Conservation (phyloP, 805 yeast species). For the Candida jianshihensis region DNA sequence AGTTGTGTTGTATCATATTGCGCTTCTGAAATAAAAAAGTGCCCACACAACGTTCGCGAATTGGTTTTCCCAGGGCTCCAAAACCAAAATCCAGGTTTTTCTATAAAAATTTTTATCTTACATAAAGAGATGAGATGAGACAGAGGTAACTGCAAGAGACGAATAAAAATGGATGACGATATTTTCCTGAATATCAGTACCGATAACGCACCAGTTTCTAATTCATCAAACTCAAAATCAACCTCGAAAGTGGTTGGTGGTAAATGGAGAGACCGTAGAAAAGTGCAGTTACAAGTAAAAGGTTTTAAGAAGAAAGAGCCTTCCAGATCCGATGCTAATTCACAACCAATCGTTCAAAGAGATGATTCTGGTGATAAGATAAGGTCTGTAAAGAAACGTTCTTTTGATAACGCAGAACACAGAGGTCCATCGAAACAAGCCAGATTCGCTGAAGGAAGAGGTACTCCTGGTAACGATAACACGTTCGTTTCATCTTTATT, state of each 20-base stretch:
- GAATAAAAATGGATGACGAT: conserved; percentile 48
- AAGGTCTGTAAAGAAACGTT: not conserved
- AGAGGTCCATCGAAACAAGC: conserved; percentile 29
- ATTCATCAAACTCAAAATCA: conserved; percentile 12
- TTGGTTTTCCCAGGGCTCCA: too few species aligned
- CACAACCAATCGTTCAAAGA: conserved; percentile 3
- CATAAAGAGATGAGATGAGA: not conserved
- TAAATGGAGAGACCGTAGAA: conserved; percentile 75
- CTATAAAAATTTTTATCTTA: too few species aligned
- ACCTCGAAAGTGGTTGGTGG: conserved; percentile 57
- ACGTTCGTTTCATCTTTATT: conserved; percentile 84
- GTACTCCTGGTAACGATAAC: conserved; percentile 45
- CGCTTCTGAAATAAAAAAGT: too few species aligned
- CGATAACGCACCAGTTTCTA: conserved; percentile 23
- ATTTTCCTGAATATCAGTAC: conserved; percentile 67
- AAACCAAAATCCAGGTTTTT: too few species aligned
- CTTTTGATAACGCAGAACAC: conserved; percentile 1
- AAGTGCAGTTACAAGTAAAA: conserved; percentile 22
- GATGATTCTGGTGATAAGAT: not conserved
- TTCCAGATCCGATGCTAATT: conserved; percentile 4
- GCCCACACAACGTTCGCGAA: too few species aligned
- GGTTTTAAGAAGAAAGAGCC: conserved; percentile 15
- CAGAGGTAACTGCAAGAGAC: too few species aligned
- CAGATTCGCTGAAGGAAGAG: conserved; percentile 41
- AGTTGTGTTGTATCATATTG: too few species aligned